phyloP scores from a whole-genome alignment of 2,329 filamentous ascomycete genomes.

The Aschersonia sp. region DNA sequence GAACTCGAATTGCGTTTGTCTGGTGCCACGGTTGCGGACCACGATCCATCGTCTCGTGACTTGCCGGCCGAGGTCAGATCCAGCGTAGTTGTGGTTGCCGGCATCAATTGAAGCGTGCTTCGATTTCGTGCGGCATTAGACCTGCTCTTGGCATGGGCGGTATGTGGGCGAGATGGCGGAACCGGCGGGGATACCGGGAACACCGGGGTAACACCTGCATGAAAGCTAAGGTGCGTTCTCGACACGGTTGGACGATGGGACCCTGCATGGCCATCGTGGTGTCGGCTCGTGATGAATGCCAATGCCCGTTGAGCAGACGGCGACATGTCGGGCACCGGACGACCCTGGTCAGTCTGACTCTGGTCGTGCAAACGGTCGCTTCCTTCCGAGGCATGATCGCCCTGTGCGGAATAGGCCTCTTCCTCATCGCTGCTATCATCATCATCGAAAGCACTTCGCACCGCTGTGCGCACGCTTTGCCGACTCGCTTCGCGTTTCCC shows the following conservation, averaged over 20 bases:
- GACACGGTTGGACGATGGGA: slow-evolving; percentile 19
- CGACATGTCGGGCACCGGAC: slow-evolving; percentile 20
- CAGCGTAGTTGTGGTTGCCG: slow-evolving; percentile 9
- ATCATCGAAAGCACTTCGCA: slow-evolving; percentile 36
- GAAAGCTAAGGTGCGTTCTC: slow-evolving; percentile 18
- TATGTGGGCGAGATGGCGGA: slow-evolving; percentile 32
- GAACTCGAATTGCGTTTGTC: slow-evolving; percentile 38
- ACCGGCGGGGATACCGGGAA: slow-evolving; percentile 5
- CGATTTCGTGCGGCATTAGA: slow-evolving; percentile 27
- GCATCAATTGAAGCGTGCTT: slow-evolving; percentile 28
- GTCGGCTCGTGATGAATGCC: slow-evolving; percentile 32
- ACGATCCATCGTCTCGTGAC: slow-evolving; percentile 14
- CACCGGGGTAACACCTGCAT: slow-evolving; percentile 9
- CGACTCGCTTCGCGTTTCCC: slow-evolving; percentile 22
- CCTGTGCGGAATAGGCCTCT: slow-evolving; percentile 17
- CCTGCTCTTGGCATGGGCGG: slow-evolving; percentile 33
- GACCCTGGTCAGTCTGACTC: slow-evolving; percentile 9
- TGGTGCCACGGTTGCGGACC: slow-evolving; percentile 5
- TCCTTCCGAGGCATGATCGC: slow-evolving; percentile 25
- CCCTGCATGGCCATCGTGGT: slow-evolving; percentile 14
- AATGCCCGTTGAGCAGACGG: slow-evolving; percentile 33
- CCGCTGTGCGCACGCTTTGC: slow-evolving; percentile 16
- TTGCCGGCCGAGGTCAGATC: slow-evolving; percentile 8
- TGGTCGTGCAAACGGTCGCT: slow-evolving; percentile 21
- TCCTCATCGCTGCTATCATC: slow-evolving; percentile 29